Conservation (phyloP, 495 filamentous ascomycete species). For the Chlorociboria aeruginascens region DNA sequence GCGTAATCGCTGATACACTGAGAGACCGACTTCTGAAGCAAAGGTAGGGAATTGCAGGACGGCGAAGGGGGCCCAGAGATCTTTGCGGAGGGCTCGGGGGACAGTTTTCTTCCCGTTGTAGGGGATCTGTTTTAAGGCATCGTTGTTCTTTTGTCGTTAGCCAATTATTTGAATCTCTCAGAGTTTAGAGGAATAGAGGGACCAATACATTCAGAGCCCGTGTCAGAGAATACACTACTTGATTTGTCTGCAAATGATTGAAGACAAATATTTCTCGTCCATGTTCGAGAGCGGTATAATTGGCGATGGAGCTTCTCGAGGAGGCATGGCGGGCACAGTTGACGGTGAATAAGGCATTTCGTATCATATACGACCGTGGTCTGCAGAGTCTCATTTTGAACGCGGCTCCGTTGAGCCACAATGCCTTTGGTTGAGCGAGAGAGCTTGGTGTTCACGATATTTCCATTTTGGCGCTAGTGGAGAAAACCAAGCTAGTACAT, state of each 20-base stretch:
- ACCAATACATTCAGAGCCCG: slow-evolving; percentile 51
- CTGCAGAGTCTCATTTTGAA: slow-evolving; percentile 9
- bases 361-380: slow-evolving; percentile 1
- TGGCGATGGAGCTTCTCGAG: neutral
- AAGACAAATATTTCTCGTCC: slow-evolving; percentile 75
- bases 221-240: slow-evolving; percentile 71
- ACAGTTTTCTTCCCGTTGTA: slow-evolving; percentile 87
- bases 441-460: too few species aligned
- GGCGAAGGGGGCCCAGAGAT: slow-evolving; percentile 79
- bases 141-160: slow-evolving; percentile 41
- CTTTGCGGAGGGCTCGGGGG: slow-evolving; percentile 68
- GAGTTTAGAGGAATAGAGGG: slow-evolving; percentile 2
- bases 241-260: slow-evolving; percentile 65
- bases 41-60: slow-evolving; percentile 57
- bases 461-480: too few species aligned
- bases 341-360: neutral
- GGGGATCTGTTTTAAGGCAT: slow-evolving; percentile 60
- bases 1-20: slow-evolving; percentile 66
- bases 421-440: too few species aligned
- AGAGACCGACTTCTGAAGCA: slow-evolving; percentile 46
- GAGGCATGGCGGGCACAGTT: slow-evolving; percentile 2
- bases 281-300: slow-evolving; percentile 15
- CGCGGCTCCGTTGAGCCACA: too few species aligned
- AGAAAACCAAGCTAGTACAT: too few species aligned
- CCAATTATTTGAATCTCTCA: neutral